A percentile compares a stretch with the other conserved stretches of the same genome.
These are phyloP conservation scores for Eragrostis nindensis DNA, from an alignment of 176 grass and related monocot genomes.

Conservation along the genomic window DNA sequence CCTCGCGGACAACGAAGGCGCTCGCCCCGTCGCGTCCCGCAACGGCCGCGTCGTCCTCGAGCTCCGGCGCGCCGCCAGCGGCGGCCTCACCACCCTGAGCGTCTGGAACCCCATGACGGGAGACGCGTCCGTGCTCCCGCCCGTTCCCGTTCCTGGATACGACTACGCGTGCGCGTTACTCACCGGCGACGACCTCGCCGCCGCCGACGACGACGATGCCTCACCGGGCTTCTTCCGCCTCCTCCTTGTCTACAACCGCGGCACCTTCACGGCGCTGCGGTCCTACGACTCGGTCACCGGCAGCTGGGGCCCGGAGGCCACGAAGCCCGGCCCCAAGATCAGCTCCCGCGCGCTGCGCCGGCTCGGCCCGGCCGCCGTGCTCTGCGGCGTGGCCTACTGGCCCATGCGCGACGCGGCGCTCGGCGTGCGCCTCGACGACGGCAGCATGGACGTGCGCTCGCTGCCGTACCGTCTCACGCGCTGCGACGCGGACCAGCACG, in stretches of 20 bases:
- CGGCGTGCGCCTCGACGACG: background rate
- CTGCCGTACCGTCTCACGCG: background rate
- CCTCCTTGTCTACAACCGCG: conserved; percentile 28
- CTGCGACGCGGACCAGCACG: background rate
- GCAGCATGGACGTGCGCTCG: background rate
- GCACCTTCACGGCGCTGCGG: conserved; percentile 24
- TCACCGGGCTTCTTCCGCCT: background rate
- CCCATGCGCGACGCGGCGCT: background rate
- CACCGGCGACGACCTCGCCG: conserved; percentile 26
- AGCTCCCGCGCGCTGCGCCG: too few relatives aligned
- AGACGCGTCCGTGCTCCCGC: too few relatives aligned
- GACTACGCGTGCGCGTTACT: background rate
- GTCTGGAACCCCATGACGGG: too few relatives aligned
- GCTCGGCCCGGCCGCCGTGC: background rate
- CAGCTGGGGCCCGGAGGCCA: background rate
- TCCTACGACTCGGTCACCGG: conserved; percentile 10
- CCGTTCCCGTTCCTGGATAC: too few relatives aligned
- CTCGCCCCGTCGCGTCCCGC: too few relatives aligned
- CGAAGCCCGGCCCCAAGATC: too few relatives aligned
- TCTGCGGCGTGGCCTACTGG: conserved; percentile 8
- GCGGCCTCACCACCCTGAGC: too few relatives aligned
- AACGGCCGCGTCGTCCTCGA: too few relatives aligned
- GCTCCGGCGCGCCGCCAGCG: too few relatives aligned
- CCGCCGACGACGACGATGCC: too few relatives aligned
- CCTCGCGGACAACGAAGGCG: too few relatives aligned